A percentile compares a stretch with the other conserved stretches of the same genome.
These are phyloP conservation scores for Pseudoscleropodium purum DNA, from an alignment of 225 moss, liverwort and hornwort genomes.

Conservation along the genomic window DNA sequence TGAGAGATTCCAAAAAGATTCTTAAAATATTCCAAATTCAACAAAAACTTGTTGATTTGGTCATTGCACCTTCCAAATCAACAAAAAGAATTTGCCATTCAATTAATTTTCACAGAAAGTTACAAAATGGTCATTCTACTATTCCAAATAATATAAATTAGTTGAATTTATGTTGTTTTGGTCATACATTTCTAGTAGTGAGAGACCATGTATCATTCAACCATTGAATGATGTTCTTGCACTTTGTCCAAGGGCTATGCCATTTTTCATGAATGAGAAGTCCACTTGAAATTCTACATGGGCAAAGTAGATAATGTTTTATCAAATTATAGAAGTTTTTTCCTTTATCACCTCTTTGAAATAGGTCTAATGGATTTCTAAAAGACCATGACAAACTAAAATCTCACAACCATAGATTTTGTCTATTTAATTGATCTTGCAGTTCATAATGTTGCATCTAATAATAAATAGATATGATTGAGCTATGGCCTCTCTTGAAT, in stretches of 20 bases:
- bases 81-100: too few species aligned
- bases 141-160: too few species aligned
- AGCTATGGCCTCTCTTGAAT: not conserved
- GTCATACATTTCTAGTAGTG: too few species aligned
- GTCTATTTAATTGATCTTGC: not conserved
- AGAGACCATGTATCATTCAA: accelerated
- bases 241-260: not conserved
- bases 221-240: not conserved
- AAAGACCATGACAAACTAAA: not conserved
- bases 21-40: too few species aligned
- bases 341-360: not conserved
- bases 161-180: too few species aligned
- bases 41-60: too few species aligned
- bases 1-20: too few species aligned
- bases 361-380: not conserved
- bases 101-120: too few species aligned
- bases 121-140: too few species aligned
- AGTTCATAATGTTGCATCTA: accelerated
- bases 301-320: not conserved
- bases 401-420: not conserved
- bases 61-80: too few species aligned
- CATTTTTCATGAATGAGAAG: not conserved
- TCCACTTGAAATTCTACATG: not conserved
- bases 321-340: accelerated
- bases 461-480: accelerated